These are phyloP conservation scores for Aspergillus homomorphus DNA, from an alignment of 495 filamentous ascomycete genomes.

Conservation along the genomic window DNA sequence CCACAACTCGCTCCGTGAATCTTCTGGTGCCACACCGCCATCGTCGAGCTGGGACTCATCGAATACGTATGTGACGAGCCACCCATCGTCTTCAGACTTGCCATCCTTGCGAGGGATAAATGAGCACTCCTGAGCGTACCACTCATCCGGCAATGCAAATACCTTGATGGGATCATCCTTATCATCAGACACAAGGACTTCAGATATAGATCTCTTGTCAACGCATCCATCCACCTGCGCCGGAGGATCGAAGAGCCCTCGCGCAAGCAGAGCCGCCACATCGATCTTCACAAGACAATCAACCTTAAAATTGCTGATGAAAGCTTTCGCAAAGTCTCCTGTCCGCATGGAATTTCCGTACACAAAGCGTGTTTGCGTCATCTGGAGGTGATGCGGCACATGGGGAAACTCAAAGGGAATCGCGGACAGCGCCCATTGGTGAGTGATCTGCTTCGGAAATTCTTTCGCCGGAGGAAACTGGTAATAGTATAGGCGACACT, in stretches of 20 bases:
- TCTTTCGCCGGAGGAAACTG: constrained; percentile 36
- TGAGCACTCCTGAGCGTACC: constrained; percentile 62
- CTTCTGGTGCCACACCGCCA: constrained; percentile 35
- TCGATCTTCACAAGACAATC: constrained; percentile 60
- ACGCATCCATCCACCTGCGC: constrained; percentile 49
- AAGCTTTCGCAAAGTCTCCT: constrained; percentile 46
- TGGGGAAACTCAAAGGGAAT: constrained; percentile 65
- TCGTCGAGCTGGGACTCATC: constrained; percentile 52
- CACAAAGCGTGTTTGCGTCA: constrained; percentile 51
- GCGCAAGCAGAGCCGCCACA: constrained; percentile 43
- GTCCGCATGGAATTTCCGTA: constrained; percentile 54
- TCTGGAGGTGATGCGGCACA: constrained; percentile 47
- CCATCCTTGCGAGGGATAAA: constrained; percentile 52
- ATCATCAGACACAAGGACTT: constrained; percentile 42
- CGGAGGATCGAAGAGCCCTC: constrained; percentile 40
- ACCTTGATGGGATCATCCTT: constrained; percentile 52
- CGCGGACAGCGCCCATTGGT: constrained; percentile 59
- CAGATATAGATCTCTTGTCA: constrained; percentile 45
- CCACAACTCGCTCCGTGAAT: constrained; percentile 59
- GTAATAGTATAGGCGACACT: constrained; percentile 67
- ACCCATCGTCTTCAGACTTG: constrained; percentile 55
- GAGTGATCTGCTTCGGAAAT: constrained; percentile 38
- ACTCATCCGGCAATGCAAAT: constrained; percentile 54
- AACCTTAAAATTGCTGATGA: constrained; percentile 58
- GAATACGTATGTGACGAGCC: constrained; percentile 59